Percentiles rank a stretch among this genome's conserved stretches.
Conservation (phyloP, 1,284 basidiomycete genomes). For the Cystobasidiaceae sp. region DNA sequence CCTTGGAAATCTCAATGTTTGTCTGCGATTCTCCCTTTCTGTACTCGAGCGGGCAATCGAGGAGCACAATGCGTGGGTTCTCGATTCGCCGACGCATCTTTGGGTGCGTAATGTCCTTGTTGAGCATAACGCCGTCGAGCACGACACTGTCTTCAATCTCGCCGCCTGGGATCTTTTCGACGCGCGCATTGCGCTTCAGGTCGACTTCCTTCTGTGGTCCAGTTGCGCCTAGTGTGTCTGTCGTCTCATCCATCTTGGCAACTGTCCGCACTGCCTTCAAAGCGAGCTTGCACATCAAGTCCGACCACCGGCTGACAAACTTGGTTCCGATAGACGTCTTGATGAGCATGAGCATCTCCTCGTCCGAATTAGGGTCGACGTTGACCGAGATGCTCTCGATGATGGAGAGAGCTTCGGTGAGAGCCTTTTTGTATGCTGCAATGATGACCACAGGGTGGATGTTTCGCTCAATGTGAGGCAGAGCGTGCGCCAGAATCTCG, state of each 20-base stretch:
- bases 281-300: slow-evolving; percentile 94
- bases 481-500: slow-evolving; percentile 95
- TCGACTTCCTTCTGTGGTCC: slow-evolving; percentile 67
- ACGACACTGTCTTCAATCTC: slow-evolving; percentile 92
- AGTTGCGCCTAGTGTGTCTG: slow-evolving; percentile 52
- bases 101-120: slow-evolving; percentile 98
- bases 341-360: slow-evolving; percentile 92
- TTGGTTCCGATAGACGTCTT: slow-evolving; percentile 99
- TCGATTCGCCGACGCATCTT: slow-evolving; percentile 89
- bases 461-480: slow-evolving; percentile 86
- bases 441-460: slow-evolving; percentile 99
- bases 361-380: slow-evolving; percentile 82
- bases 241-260: slow-evolving; percentile 52
- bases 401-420: slow-evolving; percentile 83
- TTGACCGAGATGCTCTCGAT: slow-evolving; percentile 81
- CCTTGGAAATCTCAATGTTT: slow-evolving; percentile 95
- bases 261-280: slow-evolving; percentile 87
- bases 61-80: slow-evolving; percentile 80
- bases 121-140: slow-evolving; percentile 87
- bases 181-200: slow-evolving; percentile 94
- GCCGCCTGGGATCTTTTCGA: slow-evolving; percentile 95
- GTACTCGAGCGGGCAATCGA: slow-evolving; percentile 97
- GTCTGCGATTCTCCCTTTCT: slow-evolving; percentile 99
- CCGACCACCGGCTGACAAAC: slow-evolving; percentile 92
- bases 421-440: slow-evolving; percentile 91